phyloP scores from a whole-genome alignment of 441 rosid genomes.

The Eruca vesicaria region DNA sequence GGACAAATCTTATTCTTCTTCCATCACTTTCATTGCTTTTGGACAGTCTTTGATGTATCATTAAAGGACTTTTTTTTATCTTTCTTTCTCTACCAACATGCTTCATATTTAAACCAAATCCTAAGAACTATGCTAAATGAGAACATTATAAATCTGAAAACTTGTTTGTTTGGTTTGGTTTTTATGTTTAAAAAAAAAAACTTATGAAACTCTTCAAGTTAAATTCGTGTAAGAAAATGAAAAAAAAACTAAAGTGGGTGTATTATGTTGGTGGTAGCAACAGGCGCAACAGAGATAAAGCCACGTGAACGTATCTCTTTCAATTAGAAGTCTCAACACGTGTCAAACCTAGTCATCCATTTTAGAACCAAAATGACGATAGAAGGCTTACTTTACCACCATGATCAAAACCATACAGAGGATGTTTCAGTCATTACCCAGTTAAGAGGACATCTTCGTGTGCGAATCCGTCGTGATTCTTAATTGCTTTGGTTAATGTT shows the following conservation, averaged over 20 bases:
- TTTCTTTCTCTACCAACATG: neutral
- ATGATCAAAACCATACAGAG: neutral
- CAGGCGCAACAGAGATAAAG: conserved; percentile 34
- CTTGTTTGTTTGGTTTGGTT: neutral
- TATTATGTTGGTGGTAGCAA: conserved; percentile 32
- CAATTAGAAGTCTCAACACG: conserved; percentile 27
- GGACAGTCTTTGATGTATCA: conserved; percentile 14
- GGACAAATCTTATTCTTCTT: conserved; percentile 26
- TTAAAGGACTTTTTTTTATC: neutral
- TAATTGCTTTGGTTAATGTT: neutral
- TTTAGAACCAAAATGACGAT: neutral
- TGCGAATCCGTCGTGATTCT: conserved; percentile 25
- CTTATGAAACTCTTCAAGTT: no score
- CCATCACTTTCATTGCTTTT: conserved; percentile 29
- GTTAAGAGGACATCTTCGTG: conserved; percentile 23
- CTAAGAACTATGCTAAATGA: conserved; percentile 9
- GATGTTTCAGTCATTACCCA: neutral
- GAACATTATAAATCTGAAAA: neutral
- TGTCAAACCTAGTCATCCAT: conserved; percentile 39
- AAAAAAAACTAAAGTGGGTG: neutral
- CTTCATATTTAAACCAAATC: neutral
- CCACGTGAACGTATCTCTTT: conserved; percentile 41
- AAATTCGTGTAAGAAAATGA: neutral
- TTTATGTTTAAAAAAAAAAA: neutral
- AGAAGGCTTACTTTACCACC: neutral